phyloP scores from a whole-genome alignment of 306 rosid species.

The Trifolium subterraneum region DNA sequence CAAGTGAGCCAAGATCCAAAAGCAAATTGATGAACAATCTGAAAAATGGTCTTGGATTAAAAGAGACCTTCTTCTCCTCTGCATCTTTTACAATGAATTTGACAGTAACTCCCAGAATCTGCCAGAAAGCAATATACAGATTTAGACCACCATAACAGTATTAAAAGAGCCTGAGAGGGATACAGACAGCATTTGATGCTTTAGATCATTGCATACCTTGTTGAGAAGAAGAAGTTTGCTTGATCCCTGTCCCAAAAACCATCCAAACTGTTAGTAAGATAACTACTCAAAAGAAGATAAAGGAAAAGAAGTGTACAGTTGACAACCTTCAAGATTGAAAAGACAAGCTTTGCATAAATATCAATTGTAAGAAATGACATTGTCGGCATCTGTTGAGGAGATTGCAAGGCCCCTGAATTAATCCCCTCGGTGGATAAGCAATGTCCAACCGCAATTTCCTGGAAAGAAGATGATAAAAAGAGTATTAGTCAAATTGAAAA shows the following conservation, averaged over 20 bases:
- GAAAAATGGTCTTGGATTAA: conserved; percentile 88
- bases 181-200: neutral
- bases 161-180: conserved; percentile 3
- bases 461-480: conserved; percentile 9
- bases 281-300: neutral
- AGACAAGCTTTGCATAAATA: conserved; percentile 80
- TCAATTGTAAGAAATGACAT: conserved; percentile 91
- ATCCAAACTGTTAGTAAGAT: conserved; percentile 34
- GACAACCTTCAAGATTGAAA: conserved; percentile 80
- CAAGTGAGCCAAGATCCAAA: conserved; percentile 87
- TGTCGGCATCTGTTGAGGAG: conserved; percentile 69
- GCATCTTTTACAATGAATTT: conserved; percentile 80
- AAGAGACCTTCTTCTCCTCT: conserved; percentile 85
- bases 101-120: conserved; percentile 83
- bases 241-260: conserved; percentile 71
- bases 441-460: conserved; percentile 87
- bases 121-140: conserved; percentile 40
- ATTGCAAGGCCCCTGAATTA: conserved; percentile 68
- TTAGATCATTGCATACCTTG: conserved; percentile 60
- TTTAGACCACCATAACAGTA: conserved; percentile 31
- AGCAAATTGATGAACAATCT: conserved; percentile 94
- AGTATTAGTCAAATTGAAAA: conserved; percentile 3
- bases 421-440: conserved; percentile 79
- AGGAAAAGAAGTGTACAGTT: neutral
- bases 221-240: conserved; percentile 73